phyloP scores from a whole-genome alignment of 495 filamentous ascomycete genomes.

The Hyphodiscus hymeniophilus region DNA sequence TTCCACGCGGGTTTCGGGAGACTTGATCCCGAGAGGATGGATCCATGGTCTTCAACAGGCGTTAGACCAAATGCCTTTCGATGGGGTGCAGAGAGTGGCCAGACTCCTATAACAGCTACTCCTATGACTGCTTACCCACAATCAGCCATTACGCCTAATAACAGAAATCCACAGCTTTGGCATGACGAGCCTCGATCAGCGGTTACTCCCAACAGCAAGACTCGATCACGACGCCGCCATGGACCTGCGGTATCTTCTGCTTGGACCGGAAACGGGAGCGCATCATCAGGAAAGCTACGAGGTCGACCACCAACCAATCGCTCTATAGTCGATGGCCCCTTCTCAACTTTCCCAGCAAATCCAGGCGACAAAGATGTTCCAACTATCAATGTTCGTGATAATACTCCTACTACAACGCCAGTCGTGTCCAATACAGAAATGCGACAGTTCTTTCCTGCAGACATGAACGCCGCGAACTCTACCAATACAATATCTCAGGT shows the following conservation, averaged over 20 bases:
- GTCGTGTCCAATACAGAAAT: constrained; percentile 21
- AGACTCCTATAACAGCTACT: constrained; percentile 54
- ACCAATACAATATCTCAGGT: constrained; percentile 18
- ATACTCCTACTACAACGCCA: constrained; percentile 25
- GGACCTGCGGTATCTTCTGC: constrained; percentile 93
- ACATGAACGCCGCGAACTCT: constrained; percentile 2
- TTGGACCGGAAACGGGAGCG: constrained; percentile 66
- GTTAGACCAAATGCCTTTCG: constrained; percentile 17
- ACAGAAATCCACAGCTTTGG: constrained; percentile 34
- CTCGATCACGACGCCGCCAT: constrained; percentile 63
- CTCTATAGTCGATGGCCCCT: constrained; percentile 65
- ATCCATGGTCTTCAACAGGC: constrained; percentile 26
- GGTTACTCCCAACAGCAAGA: constrained; percentile 50
- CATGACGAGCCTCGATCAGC: constrained; percentile 59
- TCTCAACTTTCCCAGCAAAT: constrained; percentile 79
- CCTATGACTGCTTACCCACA: constrained; percentile 66
- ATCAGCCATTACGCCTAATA: constrained; percentile 65
- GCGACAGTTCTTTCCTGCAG: constrained; percentile 27
- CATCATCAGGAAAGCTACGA: constrained; percentile 55
- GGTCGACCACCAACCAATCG: constrained; percentile 82
- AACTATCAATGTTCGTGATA: constrained; percentile 24
- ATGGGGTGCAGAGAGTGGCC: constrained; percentile 27
- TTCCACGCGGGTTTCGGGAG: constrained; percentile 10
- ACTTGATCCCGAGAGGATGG: constrained; percentile 9
- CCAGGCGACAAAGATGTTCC: constrained; percentile 33